These are phyloP conservation scores for Haplosporangium sp. DNA, from an alignment of 371 early-diverging fungal genomes.

Conservation along the genomic window DNA sequence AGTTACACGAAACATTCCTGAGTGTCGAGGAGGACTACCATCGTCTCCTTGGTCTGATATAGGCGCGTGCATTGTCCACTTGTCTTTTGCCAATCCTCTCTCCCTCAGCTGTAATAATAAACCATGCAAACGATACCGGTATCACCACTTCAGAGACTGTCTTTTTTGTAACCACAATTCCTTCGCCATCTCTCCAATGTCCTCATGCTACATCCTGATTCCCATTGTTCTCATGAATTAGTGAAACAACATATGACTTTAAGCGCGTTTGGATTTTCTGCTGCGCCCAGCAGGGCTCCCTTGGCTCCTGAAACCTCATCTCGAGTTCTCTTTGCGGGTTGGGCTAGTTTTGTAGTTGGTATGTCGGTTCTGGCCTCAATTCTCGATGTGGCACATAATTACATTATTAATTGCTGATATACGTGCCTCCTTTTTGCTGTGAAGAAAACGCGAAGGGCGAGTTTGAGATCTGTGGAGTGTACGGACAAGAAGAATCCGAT, in stretches of 20 bases:
- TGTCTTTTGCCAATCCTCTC: too few species aligned
- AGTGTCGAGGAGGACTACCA: conserved; percentile 84
- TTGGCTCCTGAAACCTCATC: background rate
- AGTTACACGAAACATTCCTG: conserved; percentile 79
- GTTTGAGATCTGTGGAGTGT: conserved; percentile 16
- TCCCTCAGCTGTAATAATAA: too few species aligned
- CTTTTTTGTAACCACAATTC: too few species aligned
- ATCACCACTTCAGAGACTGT: too few species aligned
- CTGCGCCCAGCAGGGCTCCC: background rate
- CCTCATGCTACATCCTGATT: conserved; percentile 1
- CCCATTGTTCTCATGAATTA: background rate
- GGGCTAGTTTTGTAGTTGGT: conserved; percentile 23
- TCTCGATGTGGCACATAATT: background rate
- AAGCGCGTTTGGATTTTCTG: conserved; percentile 8
- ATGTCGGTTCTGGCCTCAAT: background rate
- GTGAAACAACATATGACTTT: conserved; percentile 6
- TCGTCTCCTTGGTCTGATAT: conserved; percentile 65
- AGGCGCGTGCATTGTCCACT: too few species aligned
- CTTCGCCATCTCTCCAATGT: background rate
- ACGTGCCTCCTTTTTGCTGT: background rate
- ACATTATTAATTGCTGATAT: background rate
- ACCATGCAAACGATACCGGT: too few species aligned
- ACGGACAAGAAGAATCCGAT: conserved; percentile 15
- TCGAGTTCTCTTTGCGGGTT: conserved; percentile 27
- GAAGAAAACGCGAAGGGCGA: conserved; percentile 1